These are phyloP conservation scores for Chloris gayana DNA, from an alignment of 176 grass and related monocot genomes.

Conservation along the genomic window DNA sequence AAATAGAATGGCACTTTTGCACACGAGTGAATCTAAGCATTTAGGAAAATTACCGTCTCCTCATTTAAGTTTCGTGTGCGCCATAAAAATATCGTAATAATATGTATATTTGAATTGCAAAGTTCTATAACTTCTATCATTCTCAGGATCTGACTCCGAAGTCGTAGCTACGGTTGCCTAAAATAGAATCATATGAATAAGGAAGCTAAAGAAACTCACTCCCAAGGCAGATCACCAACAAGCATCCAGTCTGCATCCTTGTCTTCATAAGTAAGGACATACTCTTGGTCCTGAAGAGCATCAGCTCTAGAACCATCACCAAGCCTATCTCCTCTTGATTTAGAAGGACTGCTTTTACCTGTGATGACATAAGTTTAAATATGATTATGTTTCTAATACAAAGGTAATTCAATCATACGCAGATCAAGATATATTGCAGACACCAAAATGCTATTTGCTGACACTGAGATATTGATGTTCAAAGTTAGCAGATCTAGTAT, in stretches of 20 bases:
- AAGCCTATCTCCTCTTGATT: constrained; percentile 51
- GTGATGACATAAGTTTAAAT: constrained; percentile 21
- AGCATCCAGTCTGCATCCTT: constrained; percentile 88
- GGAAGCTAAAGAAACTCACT: constrained; percentile 45
- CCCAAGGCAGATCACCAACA: constrained; percentile 77
- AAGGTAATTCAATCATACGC: not conserved
- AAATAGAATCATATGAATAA: constrained; percentile 13
- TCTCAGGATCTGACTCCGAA: not conserved
- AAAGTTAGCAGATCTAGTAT: not conserved
- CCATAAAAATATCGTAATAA: no score
- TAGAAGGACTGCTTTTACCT: constrained; percentile 50
- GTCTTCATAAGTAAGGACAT: constrained; percentile 80
- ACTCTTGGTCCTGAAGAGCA: constrained; percentile 68
- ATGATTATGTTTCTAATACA: not conserved
- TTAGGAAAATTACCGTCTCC: not conserved
- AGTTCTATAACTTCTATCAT: not conserved
- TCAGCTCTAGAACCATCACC: constrained; percentile 58
- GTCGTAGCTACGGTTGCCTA: constrained; percentile 1
- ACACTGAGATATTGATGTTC: not conserved
- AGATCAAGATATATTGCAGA: not conserved
- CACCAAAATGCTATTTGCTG: not conserved
- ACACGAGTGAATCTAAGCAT: no score
- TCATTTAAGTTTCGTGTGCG: not conserved
- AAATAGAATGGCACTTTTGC: no score
- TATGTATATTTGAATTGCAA: no score